These are phyloP conservation scores for Pistacia vera DNA, from an alignment of 345 rosid species.

Conservation along the genomic window DNA sequence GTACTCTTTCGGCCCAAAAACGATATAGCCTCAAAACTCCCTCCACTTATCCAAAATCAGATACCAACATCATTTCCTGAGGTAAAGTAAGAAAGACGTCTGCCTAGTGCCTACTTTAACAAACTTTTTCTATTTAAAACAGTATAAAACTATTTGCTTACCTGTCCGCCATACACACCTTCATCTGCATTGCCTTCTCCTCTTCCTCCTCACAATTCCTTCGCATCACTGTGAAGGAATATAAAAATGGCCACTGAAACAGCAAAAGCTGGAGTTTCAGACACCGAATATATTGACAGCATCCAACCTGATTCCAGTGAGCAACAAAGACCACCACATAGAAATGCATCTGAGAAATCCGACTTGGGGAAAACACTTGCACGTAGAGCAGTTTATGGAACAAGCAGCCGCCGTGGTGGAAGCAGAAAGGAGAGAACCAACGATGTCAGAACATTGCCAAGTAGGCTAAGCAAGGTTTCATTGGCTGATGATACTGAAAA, in stretches of 20 bases:
- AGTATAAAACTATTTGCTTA: slow-evolving; percentile 5
- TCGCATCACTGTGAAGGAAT: neutral
- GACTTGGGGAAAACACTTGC: slow-evolving; percentile 50
- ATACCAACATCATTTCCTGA: slow-evolving; percentile 28
- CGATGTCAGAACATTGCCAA: slow-evolving; percentile 30
- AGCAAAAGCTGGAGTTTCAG: slow-evolving; percentile 26
- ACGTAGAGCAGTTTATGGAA: slow-evolving; percentile 46
- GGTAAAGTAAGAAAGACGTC: slow-evolving; percentile 21
- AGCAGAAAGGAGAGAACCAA: slow-evolving; percentile 31
- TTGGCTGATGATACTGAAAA: slow-evolving; percentile 37
- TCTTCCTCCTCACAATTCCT: slow-evolving; percentile 6
- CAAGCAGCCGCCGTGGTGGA: slow-evolving; percentile 33
- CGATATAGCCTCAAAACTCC: slow-evolving; percentile 15
- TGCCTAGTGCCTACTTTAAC: neutral
- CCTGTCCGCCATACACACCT: neutral
- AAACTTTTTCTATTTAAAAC: neutral
- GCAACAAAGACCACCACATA: slow-evolving; percentile 7
- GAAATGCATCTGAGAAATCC: slow-evolving; percentile 14
- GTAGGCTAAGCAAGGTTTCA: slow-evolving; percentile 49
- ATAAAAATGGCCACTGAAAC: slow-evolving; percentile 40
- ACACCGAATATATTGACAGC: slow-evolving; percentile 7
- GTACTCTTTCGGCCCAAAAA: slow-evolving; percentile 27
- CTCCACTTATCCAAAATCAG: slow-evolving; percentile 25
- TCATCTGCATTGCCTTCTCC: neutral
- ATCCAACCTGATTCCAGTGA: slow-evolving; percentile 14